phyloP scores from a whole-genome alignment of 352 stramenopile species.

The Globisporangium cystogenes region DNA sequence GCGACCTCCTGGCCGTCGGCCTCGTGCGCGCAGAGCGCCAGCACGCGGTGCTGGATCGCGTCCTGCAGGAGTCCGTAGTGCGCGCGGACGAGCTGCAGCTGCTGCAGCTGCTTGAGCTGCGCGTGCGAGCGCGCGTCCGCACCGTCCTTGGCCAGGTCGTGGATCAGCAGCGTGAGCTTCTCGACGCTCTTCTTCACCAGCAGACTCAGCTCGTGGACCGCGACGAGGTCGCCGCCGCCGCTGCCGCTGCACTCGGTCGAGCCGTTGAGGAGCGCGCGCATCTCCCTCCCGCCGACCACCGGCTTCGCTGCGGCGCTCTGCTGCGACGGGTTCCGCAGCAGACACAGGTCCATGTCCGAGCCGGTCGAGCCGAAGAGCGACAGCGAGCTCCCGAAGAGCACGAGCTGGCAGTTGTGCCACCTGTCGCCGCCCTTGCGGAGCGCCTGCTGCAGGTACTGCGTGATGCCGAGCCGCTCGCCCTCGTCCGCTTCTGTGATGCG shows the following conservation, averaged over 20 bases:
- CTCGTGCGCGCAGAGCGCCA: slow-evolving; percentile 9
- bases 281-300: slow-evolving; percentile 26
- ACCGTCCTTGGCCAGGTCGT: slow-evolving; percentile 21
- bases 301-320: background rate
- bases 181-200: slow-evolving; percentile 47
- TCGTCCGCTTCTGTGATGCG: slow-evolving; percentile 45
- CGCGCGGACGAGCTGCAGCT: slow-evolving; percentile 40
- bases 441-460: slow-evolving; percentile 35
- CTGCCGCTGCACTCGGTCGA: slow-evolving; percentile 9
- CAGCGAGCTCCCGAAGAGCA: slow-evolving; percentile 74
- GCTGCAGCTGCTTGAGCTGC: slow-evolving; percentile 22
- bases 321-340: slow-evolving; percentile 23
- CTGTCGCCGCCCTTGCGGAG: slow-evolving; percentile 41
- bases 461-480: slow-evolving; percentile 25
- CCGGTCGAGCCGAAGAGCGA: slow-evolving; percentile 64
- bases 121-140: background rate
- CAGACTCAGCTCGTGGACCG: slow-evolving; percentile 31
- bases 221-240: slow-evolving; percentile 14
- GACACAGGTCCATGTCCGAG: slow-evolving; percentile 77
- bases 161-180: slow-evolving; percentile 33
- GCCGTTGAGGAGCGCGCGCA: slow-evolving; percentile 35
- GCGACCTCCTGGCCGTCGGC: slow-evolving; percentile 3
- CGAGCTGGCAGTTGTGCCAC: slow-evolving; percentile 41
- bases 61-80: slow-evolving; percentile 28
- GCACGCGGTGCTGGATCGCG: slow-evolving; percentile 25